Evolutionary conservation across 345 rosid species (phyloP).

Genomic region (Lepidium didymum): DNA sequence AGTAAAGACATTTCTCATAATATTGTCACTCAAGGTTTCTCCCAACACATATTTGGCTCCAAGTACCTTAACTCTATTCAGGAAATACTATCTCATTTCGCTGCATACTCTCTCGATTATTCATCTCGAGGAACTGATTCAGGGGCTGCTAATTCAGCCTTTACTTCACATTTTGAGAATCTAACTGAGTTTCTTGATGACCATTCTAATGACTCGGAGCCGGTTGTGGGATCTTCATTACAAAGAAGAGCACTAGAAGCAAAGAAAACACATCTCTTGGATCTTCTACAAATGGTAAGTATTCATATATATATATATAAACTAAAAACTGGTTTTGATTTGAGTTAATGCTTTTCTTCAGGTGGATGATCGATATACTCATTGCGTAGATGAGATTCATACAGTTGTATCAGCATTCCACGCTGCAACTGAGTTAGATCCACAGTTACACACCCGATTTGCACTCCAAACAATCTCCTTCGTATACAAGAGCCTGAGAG

Average conservation of each 20-base stretch:
- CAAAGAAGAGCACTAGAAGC: constrained; percentile 37
- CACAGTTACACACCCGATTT: constrained; percentile 67
- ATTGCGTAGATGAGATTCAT: constrained; percentile 84
- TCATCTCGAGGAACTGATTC: constrained; percentile 23
- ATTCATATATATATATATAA: not conserved
- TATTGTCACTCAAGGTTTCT: constrained; percentile 2
- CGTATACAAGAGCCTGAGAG: constrained; percentile 68
- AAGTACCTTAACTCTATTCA: constrained; percentile 66
- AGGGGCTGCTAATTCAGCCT: constrained; percentile 19
- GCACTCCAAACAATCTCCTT: constrained; percentile 68
- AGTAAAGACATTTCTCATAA: constrained; percentile 47
- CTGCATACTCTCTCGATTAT: constrained; percentile 55
- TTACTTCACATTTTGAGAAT: constrained; percentile 18
- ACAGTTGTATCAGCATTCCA: constrained; percentile 93
- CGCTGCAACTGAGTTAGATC: constrained; percentile 86
- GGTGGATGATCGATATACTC: constrained; percentile 85
- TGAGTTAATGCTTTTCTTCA: constrained; percentile 12
- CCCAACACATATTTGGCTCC: constrained; percentile 50
- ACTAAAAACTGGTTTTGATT: not conserved
- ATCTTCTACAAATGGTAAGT: constrained; percentile 67
- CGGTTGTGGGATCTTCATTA: constrained; percentile 20
- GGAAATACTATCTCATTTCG: constrained; percentile 78
- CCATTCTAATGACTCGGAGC: constrained; percentile 24
- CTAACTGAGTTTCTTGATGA: constrained; percentile 25
- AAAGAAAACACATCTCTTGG: constrained; percentile 56